Conservation (phyloP, 805 yeast genomes). For the Saturnispora kantuleensis region DNA sequence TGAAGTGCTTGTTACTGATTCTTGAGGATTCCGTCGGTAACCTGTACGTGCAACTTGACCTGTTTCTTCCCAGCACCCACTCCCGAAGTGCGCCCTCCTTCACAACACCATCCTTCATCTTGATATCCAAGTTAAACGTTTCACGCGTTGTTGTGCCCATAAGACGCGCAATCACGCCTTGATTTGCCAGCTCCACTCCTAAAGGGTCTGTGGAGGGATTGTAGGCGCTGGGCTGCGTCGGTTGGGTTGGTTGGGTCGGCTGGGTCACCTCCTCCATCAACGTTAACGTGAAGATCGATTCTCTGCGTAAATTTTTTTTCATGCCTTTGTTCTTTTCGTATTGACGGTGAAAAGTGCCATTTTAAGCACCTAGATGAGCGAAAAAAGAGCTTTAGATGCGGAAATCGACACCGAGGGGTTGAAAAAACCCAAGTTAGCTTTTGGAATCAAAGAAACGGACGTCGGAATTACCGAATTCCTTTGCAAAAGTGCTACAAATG, state of each 20-base stretch:
- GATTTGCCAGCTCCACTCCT: constrained; percentile 19
- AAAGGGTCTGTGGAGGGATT: constrained; percentile 20
- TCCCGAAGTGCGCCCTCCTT: constrained; percentile 15
- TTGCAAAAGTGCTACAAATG: constrained; percentile 12
- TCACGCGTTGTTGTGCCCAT: constrained; percentile 25
- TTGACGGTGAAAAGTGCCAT: not conserved
- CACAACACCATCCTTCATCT: constrained; percentile 10
- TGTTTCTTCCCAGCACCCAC: constrained; percentile 59
- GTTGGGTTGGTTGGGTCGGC: constrained; percentile 27
- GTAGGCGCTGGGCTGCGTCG: constrained; percentile 29
- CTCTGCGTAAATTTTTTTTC: not conserved
- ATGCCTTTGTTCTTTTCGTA: not conserved
- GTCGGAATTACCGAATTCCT: constrained; percentile 76
- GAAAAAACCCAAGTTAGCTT: constrained; percentile 1
- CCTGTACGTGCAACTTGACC: constrained; percentile 47
- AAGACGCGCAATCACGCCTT: constrained; percentile 29
- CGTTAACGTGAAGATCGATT: not conserved
- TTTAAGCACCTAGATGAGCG: not conserved
- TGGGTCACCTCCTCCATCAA: constrained; percentile 6
- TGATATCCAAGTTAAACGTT: constrained; percentile 26
- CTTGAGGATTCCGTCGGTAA: constrained; percentile 52
- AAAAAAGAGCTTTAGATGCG: constrained; percentile 1
- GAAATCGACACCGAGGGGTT: not conserved
- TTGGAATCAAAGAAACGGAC: constrained; percentile 53
- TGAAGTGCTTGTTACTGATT: constrained; percentile 63